These are phyloP conservation scores for Populus davidiana DNA, from an alignment of 345 rosid species.

Conservation along the genomic window DNA sequence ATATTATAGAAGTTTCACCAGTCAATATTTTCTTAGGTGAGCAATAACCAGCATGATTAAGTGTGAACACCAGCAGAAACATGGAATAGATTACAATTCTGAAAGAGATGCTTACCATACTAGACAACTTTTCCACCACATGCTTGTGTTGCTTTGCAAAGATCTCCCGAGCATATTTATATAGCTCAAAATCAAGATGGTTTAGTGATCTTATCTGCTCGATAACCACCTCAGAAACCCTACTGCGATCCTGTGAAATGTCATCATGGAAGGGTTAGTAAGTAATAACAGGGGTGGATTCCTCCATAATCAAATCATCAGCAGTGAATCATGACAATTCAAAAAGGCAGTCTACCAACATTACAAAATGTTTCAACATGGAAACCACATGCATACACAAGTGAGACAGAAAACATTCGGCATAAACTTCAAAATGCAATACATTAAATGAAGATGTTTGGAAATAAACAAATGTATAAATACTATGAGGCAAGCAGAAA, in stretches of 20 bases:
- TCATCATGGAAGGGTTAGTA: slow-evolving; percentile 3
- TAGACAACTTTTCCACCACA: slow-evolving; percentile 21
- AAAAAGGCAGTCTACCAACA: neutral
- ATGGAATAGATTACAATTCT: neutral
- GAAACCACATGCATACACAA: neutral
- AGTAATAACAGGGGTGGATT: too few species aligned
- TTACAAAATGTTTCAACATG: too few species aligned
- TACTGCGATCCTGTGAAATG: slow-evolving; percentile 59
- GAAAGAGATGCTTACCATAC: slow-evolving; percentile 26
- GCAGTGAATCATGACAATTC: neutral
- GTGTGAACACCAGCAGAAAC: neutral
- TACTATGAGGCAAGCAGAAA: neutral
- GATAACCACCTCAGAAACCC: slow-evolving; percentile 50
- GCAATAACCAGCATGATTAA: neutral
- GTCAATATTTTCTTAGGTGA: neutral
- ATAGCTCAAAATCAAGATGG: slow-evolving; percentile 76
- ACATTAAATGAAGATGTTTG: neutral
- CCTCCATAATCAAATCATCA: neutral
- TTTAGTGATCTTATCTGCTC: slow-evolving; percentile 71
- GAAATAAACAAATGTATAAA: neutral
- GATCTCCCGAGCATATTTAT: slow-evolving; percentile 65
- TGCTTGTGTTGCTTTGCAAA: slow-evolving; percentile 58
- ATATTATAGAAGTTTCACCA: too few species aligned
- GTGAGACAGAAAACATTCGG: neutral
- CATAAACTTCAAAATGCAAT: neutral